Conservation (phyloP, 345 rosid species). For the Turritis glabra region DNA sequence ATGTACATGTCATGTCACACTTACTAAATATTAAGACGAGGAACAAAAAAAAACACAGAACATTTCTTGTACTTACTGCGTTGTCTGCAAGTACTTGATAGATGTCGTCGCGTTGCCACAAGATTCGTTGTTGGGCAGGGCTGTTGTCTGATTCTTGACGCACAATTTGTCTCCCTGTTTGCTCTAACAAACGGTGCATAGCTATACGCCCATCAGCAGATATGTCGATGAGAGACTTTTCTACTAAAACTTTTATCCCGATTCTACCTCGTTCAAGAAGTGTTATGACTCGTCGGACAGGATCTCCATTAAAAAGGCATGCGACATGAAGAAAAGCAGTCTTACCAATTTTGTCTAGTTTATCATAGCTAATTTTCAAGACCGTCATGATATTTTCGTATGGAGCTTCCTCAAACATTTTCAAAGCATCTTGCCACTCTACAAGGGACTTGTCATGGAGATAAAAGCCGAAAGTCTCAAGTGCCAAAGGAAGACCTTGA, state of each 20-base stretch:
- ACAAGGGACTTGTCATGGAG: not conserved
- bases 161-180: constrained; percentile 8
- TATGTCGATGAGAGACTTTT: constrained; percentile 24
- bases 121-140: not conserved
- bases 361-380: not conserved
- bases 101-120: constrained; percentile 11
- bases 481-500: constrained; percentile 21
- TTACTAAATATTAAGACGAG: not conserved
- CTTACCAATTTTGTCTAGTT: not conserved
- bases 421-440: not conserved
- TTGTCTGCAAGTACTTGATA: not conserved
- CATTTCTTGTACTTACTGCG: constrained; percentile 1
- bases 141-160: not conserved
- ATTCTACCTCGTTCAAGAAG: not conserved
- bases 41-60: not conserved
- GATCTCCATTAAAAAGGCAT: constrained; percentile 12
- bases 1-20: not conserved
- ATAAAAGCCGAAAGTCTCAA: not conserved
- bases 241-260: not conserved
- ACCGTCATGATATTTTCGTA: not conserved
- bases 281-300: not conserved
- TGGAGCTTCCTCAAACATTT: not conserved
- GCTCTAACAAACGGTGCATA: constrained; percentile 12
- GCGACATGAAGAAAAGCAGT: constrained; percentile 15
- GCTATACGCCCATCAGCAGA: not conserved